Percentiles rank a stretch among this genome's conserved stretches.
phyloP scores from a whole-genome alignment of 441 rosid species.

The Adansonia rubrostipa region DNA sequence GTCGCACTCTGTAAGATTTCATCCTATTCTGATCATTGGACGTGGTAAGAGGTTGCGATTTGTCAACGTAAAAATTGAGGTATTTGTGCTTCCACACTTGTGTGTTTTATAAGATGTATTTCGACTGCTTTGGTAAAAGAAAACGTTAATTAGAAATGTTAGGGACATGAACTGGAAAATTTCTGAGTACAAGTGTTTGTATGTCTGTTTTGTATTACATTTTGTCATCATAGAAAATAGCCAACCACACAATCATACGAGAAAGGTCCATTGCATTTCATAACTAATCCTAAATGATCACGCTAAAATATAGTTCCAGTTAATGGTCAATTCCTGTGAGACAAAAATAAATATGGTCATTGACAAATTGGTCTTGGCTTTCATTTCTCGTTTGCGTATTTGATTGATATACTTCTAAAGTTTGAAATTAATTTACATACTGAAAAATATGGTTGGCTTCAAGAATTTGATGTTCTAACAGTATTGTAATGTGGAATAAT shows the following conservation, averaged over 20 bases:
- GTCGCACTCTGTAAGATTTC: constrained; percentile 48
- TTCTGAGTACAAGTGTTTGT: not conserved
- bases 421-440: constrained; percentile 1
- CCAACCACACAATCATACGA: not conserved
- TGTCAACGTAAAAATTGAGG: constrained; percentile 91
- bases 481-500: not conserved
- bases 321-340: not conserved
- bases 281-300: constrained; percentile 13
- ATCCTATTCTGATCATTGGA: constrained; percentile 86
- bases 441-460: constrained; percentile 9
- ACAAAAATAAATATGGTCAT: not conserved
- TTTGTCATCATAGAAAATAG: constrained; percentile 11
- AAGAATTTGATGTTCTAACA: not conserved
- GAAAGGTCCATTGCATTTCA: not conserved
- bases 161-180: constrained; percentile 1
- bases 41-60: constrained; percentile 93
- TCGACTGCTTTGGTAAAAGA: constrained; percentile 10
- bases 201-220: constrained; percentile 6
- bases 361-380: constrained; percentile 2
- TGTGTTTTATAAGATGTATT: constrained; percentile 21
- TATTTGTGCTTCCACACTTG: constrained; percentile 36
- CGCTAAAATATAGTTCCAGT: not conserved
- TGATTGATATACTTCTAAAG: constrained; percentile 12
- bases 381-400: constrained; percentile 2
- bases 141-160: not conserved